Percentiles rank a stretch among this genome's conserved stretches.
Evolutionary conservation across 2,329 filamentous ascomycete genomes (phyloP).

Genomic region (Akanthomyces uredinophilus): DNA sequence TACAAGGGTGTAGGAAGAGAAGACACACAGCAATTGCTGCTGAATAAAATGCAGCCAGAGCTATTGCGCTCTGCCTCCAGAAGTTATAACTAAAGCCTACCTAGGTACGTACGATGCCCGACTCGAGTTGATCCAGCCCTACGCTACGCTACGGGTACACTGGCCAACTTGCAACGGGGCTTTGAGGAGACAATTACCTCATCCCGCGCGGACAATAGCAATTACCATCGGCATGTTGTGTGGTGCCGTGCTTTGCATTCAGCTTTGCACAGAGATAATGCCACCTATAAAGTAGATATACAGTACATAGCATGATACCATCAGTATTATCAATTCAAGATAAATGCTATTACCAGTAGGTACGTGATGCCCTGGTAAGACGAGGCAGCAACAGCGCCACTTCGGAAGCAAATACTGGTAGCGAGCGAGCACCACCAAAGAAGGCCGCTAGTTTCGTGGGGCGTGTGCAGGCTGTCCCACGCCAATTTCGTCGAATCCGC

Average conservation of each 20-base stretch:
- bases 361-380: conserved; percentile 1
- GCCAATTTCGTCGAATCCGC: conserved; percentile 14
- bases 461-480: conserved; percentile 4
- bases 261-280: background rate
- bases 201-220: background rate
- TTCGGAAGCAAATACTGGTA: conserved; percentile 4
- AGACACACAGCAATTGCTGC: background rate
- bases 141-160: background rate
- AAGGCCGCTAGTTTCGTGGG: background rate
- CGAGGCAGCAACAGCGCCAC: conserved; percentile 5
- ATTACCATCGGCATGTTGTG: background rate
- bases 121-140: background rate
- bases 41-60: background rate
- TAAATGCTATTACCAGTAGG: background rate
- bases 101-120: background rate
- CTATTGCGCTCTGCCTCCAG: background rate
- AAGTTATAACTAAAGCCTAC: background rate
- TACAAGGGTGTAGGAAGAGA: background rate
- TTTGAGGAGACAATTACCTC: background rate
- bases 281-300: background rate
- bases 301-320: background rate
- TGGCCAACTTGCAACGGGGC: too few species aligned
- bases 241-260: background rate
- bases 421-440: background rate
- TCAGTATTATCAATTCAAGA: background rate